phyloP scores from a whole-genome alignment of 2,329 filamentous ascomycete genomes.

The Pseudocercospora vitis region DNA sequence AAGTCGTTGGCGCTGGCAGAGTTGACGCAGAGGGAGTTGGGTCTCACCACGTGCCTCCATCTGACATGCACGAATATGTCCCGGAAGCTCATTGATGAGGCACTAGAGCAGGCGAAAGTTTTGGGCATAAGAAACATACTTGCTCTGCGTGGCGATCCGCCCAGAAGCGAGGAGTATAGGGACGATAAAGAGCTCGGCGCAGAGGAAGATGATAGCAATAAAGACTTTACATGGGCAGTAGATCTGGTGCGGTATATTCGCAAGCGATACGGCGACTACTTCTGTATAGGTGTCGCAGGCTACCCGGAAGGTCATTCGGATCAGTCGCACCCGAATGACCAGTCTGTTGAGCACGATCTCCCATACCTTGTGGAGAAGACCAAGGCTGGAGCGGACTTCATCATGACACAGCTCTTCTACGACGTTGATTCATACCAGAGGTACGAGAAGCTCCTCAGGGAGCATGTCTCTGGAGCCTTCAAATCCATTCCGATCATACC shows the following conservation, averaged over 20 bases:
- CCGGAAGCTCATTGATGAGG: constrained; percentile 77
- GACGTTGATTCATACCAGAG: constrained; percentile 77
- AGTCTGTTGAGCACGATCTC: constrained; percentile 66
- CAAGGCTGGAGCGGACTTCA: constrained; percentile 88
- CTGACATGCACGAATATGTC: constrained; percentile 99
- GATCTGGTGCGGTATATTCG: constrained; percentile 90
- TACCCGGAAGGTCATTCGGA: constrained; percentile 96
- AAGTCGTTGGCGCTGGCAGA: constrained; percentile 94
- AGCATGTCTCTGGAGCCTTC: constrained; percentile 82
- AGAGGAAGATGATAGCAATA: constrained; percentile 62
- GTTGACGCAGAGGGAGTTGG: constrained; percentile 87
- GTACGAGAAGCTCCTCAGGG: constrained; percentile 74
- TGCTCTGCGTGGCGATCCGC: constrained; percentile 86
- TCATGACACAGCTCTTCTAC: constrained; percentile 98
- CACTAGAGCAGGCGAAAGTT: constrained; percentile 84
- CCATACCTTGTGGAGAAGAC: constrained; percentile 89
- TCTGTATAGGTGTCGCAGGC: constrained; percentile 89
- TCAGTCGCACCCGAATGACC: constrained; percentile 80
- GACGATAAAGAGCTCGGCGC: constrained; percentile 59
- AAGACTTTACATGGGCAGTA: constrained; percentile 83
- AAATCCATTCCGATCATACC: constrained; percentile 87
- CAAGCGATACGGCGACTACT: constrained; percentile 84
- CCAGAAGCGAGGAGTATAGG: constrained; percentile 82
- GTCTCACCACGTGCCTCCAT: constrained; percentile 91
- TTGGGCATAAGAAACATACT: constrained; percentile 92